Conservation (phyloP, 2,329 filamentous ascomycete genomes). For the Dactylellina leptospora region DNA sequence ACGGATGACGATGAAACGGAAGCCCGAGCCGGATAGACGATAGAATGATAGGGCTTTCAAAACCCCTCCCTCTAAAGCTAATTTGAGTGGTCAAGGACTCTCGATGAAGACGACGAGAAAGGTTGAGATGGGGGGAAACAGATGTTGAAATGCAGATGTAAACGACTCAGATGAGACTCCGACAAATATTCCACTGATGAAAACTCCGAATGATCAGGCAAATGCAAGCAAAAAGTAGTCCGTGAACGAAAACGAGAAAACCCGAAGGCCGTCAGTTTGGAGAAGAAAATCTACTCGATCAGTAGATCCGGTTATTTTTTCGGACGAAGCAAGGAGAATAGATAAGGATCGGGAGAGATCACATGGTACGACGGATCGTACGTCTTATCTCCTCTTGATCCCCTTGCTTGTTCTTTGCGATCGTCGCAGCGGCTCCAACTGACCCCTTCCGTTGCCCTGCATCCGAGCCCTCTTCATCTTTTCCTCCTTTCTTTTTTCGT, state of each 20-base stretch:
- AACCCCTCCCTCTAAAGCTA: too few species aligned
- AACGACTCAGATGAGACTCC: conserved; percentile 29
- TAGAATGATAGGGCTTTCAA: conserved; percentile 37
- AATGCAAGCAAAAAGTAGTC: conserved; percentile 26
- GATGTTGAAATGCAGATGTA: too few species aligned
- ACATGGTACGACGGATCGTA: neutral
- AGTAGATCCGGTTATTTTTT: neutral
- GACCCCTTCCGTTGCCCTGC: conserved; percentile 48
- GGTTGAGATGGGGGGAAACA: neutral
- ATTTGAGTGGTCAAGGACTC: neutral
- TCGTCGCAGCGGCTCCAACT: conserved; percentile 37
- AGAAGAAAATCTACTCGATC: conserved; percentile 17
- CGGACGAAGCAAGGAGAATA: neutral
- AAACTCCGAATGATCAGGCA: conserved; percentile 35
- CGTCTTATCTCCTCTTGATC: conserved; percentile 35
- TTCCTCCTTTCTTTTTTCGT: conserved; percentile 48
- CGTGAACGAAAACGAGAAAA: conserved; percentile 15
- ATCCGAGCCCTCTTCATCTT: conserved; percentile 50
- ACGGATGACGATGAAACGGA: neutral
- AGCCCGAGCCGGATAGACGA: neutral
- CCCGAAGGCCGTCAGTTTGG: neutral
- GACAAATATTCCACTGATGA: conserved; percentile 38
- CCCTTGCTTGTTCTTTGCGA: conserved; percentile 33
- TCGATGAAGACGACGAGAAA: conserved; percentile 1
- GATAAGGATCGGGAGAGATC: conserved; percentile 1